Evolutionary conservation across 2,329 filamentous ascomycete genomes (phyloP), one percentile per base, ranked within the genome.

Genomic region (Talaromyces sp.): DNA sequence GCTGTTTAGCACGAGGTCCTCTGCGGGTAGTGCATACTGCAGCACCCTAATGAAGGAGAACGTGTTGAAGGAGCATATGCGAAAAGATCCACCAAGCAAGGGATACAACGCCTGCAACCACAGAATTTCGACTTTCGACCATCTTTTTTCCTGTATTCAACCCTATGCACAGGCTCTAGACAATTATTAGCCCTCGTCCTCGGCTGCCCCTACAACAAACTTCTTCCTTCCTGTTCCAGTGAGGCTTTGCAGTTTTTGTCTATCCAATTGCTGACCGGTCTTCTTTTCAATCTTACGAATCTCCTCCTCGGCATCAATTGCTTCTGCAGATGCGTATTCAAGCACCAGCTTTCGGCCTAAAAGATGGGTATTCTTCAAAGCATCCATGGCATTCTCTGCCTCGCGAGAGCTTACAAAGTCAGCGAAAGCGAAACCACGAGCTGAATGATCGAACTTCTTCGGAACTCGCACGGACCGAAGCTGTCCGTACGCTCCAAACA

Each of bases 231-330:
- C 89, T 70, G 84, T 84, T 67, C 88, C 89, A 63, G 89, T 93
- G 70, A 97, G 86, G 73, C 91, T 87, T 77, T 96, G 91, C 69
- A 96, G 79, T 66, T 89, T 89, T 69, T 97, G 88, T 77, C 92
- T 94, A 78, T 95, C 89, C 73, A 89, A 84, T 77, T 97, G 93
- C 61, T 87, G 85, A 62, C 89, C 89, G 70, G 95, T 88, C 82
- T 97, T 99, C 81, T 89, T 89, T 77, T 96, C 90, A 88, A 99
- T 96, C 78, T 91, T 93, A 72, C 89, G 87, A 70, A 99, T 94
- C 77, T 97, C 92, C 75, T 92, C 91, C 78, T 99, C 94, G 2
- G 94, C 87, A 77, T 97, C 92, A 64, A 94, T 81, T 39, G 89
- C 84, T 67, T 97, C 94, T 63, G 88, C 89, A 68, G 91, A 87